phyloP scores from a whole-genome alignment of 2,329 filamentous ascomycete species.

The Nakataea oryzae region DNA sequence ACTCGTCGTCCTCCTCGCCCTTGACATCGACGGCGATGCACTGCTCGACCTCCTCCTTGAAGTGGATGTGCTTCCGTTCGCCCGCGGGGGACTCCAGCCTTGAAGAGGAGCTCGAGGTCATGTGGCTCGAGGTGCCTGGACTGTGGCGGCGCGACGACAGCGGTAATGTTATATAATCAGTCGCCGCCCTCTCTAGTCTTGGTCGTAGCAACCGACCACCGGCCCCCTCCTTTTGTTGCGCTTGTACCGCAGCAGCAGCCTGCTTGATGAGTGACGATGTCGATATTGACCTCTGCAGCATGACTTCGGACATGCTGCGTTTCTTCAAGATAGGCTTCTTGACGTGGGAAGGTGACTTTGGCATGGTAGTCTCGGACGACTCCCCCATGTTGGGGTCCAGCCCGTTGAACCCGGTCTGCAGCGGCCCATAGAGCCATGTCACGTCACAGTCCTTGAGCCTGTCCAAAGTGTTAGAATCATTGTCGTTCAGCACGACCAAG shows the following conservation, averaged over 20 bases:
- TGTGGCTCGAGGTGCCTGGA: slow-evolving; percentile 52
- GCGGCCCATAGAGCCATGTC: slow-evolving; percentile 91
- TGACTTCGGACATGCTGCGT: slow-evolving; percentile 89
- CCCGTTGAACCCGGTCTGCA: slow-evolving; percentile 61
- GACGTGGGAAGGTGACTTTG: slow-evolving; percentile 53
- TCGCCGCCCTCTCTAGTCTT: slow-evolving; percentile 50
- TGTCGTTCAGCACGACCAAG: background rate
- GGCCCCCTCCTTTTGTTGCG: slow-evolving; percentile 55
- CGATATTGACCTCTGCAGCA: slow-evolving; percentile 82
- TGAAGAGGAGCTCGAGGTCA: slow-evolving; percentile 60
- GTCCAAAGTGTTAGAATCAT: slow-evolving; percentile 17
- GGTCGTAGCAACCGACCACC: slow-evolving; percentile 36
- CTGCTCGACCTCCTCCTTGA: slow-evolving; percentile 91
- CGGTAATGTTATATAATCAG: slow-evolving; percentile 58
- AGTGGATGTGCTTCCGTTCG: slow-evolving; percentile 81
- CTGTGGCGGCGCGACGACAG: slow-evolving; percentile 53
- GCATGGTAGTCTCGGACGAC: slow-evolving; percentile 33
- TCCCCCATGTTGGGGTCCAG: slow-evolving; percentile 31
- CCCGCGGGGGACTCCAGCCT: slow-evolving; percentile 52
- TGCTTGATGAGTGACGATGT: slow-evolving; percentile 84
- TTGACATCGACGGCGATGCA: slow-evolving; percentile 90
- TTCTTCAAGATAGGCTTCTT: slow-evolving; percentile 96
- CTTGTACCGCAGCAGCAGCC: slow-evolving; percentile 75
- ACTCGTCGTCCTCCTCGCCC: slow-evolving; percentile 64
- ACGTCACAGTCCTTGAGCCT: slow-evolving; percentile 97